These are phyloP conservation scores for Chlorella vulgaris DNA, from an alignment of 139 green algal species.

Conservation along the genomic window DNA sequence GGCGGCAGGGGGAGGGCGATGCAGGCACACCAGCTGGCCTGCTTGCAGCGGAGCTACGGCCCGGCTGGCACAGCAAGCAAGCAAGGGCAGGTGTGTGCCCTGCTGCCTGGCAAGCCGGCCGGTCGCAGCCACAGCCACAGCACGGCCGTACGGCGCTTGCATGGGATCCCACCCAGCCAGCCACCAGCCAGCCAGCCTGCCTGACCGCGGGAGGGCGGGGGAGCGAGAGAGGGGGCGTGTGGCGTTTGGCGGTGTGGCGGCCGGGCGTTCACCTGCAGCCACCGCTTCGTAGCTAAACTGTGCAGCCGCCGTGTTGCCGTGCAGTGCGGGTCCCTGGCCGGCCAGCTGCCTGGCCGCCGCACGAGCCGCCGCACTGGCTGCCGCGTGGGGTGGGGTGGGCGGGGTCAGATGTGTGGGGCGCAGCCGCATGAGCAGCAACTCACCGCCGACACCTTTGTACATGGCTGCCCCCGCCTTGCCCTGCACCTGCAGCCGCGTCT, in stretches of 20 bases:
- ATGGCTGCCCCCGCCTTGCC: conserved; percentile 25
- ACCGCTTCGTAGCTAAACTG: conserved; percentile 27
- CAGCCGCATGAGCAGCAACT: conserved; percentile 28
- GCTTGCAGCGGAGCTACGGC: background rate
- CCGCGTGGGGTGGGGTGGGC: background rate
- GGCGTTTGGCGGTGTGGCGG: background rate
- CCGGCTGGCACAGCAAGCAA: background rate
- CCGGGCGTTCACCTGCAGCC: conserved; percentile 34
- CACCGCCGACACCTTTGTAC: conserved; percentile 70
- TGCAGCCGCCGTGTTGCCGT: background rate
- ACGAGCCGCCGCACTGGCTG: background rate
- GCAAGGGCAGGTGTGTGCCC: too few species aligned
- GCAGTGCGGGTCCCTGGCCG: background rate
- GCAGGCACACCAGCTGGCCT: background rate
- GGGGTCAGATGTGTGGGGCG: background rate
- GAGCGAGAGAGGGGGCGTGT: background rate
- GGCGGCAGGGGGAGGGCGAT: background rate
- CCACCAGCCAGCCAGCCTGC: background rate
- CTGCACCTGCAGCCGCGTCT: conserved; percentile 96
- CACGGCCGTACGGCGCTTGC: background rate
- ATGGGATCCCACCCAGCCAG: background rate
- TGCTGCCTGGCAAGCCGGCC: background rate
- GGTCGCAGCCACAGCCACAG: background rate
- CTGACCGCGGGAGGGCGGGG: background rate
- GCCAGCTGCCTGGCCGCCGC: background rate